These are phyloP conservation scores for Mallotus repandus DNA, from an alignment of 441 rosid genomes.

Conservation along the genomic window DNA sequence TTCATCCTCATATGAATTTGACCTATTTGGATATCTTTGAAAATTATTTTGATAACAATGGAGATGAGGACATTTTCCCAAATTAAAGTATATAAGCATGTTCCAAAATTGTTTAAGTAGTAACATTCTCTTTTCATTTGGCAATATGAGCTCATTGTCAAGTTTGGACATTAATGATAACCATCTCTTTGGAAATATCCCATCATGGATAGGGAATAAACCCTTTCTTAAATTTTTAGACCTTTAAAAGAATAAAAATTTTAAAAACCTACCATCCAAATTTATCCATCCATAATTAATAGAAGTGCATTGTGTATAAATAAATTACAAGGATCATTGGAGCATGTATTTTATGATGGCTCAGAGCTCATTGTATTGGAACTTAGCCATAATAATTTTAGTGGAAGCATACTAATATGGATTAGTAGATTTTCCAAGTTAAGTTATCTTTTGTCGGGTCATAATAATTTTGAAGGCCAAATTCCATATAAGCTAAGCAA, in stretches of 20 bases:
- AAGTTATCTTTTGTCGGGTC: not conserved
- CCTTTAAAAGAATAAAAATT: slow-evolving; percentile 18
- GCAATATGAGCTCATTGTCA: not conserved
- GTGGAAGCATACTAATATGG: slow-evolving; percentile 7
- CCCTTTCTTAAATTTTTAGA: slow-evolving; percentile 1
- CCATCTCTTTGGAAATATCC: no score
- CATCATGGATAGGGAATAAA: slow-evolving; percentile 5
- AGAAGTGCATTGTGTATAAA: slow-evolving; percentile 21
- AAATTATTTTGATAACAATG: no score
- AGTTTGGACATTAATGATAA: not conserved
- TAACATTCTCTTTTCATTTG: slow-evolving; percentile 18
- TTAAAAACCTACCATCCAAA: slow-evolving; percentile 19
- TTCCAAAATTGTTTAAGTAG: slow-evolving; percentile 16
- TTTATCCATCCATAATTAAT: not conserved
- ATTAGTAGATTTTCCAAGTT: not conserved
- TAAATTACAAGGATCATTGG: slow-evolving; percentile 20
- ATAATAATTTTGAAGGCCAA: slow-evolving; percentile 9
- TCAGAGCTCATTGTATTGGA: slow-evolving; percentile 16
- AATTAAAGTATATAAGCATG: not conserved
- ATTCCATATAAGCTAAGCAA: slow-evolving; percentile 7
- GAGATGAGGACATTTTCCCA: no score
- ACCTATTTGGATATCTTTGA: slow-evolving; percentile 3
- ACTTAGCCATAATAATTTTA: slow-evolving; percentile 19
- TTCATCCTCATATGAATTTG: not conserved
- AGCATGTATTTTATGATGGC: not conserved